phyloP scores from a whole-genome alignment of 495 filamentous ascomycete genomes.

The Hapsidospora chrysogenum region DNA sequence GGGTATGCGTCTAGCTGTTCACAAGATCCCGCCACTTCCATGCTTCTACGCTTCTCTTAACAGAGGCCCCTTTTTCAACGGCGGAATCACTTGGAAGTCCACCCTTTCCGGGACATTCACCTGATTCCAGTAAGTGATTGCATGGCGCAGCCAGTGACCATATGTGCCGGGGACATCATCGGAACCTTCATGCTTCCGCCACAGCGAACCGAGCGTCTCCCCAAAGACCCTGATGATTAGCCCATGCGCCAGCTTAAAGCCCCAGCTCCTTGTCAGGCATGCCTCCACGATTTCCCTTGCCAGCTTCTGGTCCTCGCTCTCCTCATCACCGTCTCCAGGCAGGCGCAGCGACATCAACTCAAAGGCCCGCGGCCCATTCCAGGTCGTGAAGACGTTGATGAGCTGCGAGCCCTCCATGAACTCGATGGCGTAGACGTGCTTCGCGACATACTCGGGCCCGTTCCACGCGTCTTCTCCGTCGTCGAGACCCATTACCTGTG shows the following conservation, averaged over 20 bases:
- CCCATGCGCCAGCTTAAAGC: slow-evolving; percentile 37
- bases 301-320: slow-evolving; percentile 29
- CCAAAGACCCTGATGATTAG: slow-evolving; percentile 26
- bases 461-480: slow-evolving; percentile 35
- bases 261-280: slow-evolving; percentile 28
- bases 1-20: no score
- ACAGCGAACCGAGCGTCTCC: slow-evolving; percentile 27
- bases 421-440: slow-evolving; percentile 31
- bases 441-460: slow-evolving; percentile 28
- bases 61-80: slow-evolving; percentile 21
- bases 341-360: slow-evolving; percentile 31
- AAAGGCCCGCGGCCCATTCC: slow-evolving; percentile 31
- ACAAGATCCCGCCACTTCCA: background rate
- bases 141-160: slow-evolving; percentile 28
- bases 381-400: slow-evolving; percentile 31
- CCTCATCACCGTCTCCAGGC: slow-evolving; percentile 23
- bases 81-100: slow-evolving; percentile 17
- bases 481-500: slow-evolving; percentile 31
- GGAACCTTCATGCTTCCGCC: slow-evolving; percentile 27
- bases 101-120: slow-evolving; percentile 16
- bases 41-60: slow-evolving; percentile 12
- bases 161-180: slow-evolving; percentile 27
- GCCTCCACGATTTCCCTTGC: slow-evolving; percentile 32
- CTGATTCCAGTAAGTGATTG: slow-evolving; percentile 19
- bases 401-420: slow-evolving; percentile 33